A percentile compares a stretch with the other conserved stretches of the same genome.
Conservation (phyloP, 352 stramenopile species). For the Pythium oligandrum region DNA sequence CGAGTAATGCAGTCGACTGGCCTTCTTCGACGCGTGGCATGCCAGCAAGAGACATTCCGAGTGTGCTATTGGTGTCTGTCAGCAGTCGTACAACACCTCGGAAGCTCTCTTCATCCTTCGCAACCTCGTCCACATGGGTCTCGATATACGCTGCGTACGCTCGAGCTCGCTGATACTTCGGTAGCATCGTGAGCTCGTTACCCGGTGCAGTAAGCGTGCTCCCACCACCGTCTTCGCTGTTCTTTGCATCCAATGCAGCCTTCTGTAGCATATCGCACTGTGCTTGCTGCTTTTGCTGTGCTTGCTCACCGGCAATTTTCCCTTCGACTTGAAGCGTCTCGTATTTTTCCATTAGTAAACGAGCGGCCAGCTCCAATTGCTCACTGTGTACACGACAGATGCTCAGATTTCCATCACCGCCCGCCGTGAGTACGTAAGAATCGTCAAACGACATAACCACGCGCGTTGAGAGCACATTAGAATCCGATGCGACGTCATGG, state of each 20-base stretch:
- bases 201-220: constrained; percentile 5
- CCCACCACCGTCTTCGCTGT: constrained; percentile 29
- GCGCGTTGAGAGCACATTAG: constrained; percentile 1
- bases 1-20: constrained; percentile 14
- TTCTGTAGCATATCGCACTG: constrained; percentile 46
- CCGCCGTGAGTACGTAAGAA: constrained; percentile 63
- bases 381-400: constrained; percentile 58
- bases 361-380: constrained; percentile 39
- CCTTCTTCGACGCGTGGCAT: constrained; percentile 10
- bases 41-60: constrained; percentile 21
- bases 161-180: constrained; percentile 63
- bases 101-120: constrained; percentile 51
- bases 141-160: constrained; percentile 73
- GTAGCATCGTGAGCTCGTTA: constrained; percentile 54
- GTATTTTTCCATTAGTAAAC: constrained; percentile 29
- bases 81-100: constrained; percentile 43
- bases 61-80: constrained; percentile 28
- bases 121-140: constrained; percentile 15
- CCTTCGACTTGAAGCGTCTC: constrained; percentile 39
- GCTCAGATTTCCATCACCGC: constrained; percentile 73
- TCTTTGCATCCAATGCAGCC: constrained; percentile 33
- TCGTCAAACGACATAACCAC: constrained; percentile 83
- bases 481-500: constrained; percentile 40
- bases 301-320: constrained; percentile 45
- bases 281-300: constrained; percentile 45